Evolutionary conservation across 1,284 basidiomycete genomes (phyloP), one percentile per base, ranked within the genome.

Genomic region (Fomitopsis betulina): DNA sequence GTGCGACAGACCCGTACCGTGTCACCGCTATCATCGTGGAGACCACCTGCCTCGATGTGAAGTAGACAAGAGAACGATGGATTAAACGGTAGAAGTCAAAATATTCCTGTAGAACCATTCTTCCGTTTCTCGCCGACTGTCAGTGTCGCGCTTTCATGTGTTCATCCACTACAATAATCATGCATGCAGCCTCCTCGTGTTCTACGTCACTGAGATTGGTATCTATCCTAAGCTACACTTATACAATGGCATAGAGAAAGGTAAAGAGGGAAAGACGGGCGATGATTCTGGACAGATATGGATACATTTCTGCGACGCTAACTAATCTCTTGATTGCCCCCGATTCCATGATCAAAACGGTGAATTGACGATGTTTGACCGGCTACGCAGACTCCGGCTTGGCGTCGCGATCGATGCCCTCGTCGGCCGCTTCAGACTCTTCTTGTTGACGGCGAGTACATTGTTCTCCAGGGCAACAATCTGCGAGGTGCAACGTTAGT

Each of bases 391-490:
- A 58, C 68, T 72, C 58, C 67, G 67, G 47, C 71, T 71, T 35
- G 80, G 79, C 30, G 81, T 78, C 2, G 81, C 86, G 43, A 94
- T 80, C 2, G 92, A 94, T 55, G 82, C 82, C 59, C 94, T 81
- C n/a, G 89, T 94, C 0, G 94, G 94, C 69, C 87, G 89, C 74
- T 86, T 87, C 58, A 99, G 79, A 62, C 89, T 88, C 75, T 90
- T 93, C 87, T 96, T 97, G 77, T 96, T 95, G 57, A 97, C 84
- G 64, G 93, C 90, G 62, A 98, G 80, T 21, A 99, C 94, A 68
- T 99, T 92, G 75, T 98, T 93, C 71, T 94, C 86, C 65, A 98
- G 77, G 2, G 97, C 96, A 57, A 99, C 96, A 67, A 98, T 89
- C 90, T 93, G 64, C 27, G 21, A 23, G 49, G 57, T 9, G 23